phyloP scores from a whole-genome alignment of 257 asterid genomes.

The Jacaranda mimosifolia region DNA sequence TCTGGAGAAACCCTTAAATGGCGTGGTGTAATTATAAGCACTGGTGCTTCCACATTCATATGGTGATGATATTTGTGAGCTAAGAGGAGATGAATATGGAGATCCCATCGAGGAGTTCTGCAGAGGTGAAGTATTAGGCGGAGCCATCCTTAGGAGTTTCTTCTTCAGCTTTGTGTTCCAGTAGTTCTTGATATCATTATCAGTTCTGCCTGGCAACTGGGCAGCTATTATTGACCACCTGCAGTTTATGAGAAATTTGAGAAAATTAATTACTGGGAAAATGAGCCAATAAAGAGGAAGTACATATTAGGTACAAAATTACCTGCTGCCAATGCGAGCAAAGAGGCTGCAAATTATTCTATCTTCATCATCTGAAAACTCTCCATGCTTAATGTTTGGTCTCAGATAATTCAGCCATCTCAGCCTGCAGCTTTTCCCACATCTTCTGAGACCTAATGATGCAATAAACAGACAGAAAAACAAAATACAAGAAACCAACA shows the following conservation, averaged over 20 bases:
- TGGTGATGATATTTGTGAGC: not conserved
- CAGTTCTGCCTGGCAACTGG: conserved; percentile 85
- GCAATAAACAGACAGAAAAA: not conserved
- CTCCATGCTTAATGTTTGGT: conserved; percentile 87
- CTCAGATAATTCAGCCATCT: conserved; percentile 90
- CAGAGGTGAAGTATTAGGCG: conserved; percentile 18
- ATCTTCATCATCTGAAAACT: conserved; percentile 80
- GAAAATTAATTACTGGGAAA: no score
- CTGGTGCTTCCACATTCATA: no score
- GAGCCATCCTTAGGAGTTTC: conserved; percentile 47
- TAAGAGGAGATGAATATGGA: not conserved
- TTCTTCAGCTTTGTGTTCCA: conserved; percentile 96
- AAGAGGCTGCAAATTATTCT: conserved; percentile 72
- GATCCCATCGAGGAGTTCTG: conserved; percentile 26
- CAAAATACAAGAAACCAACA: not conserved
- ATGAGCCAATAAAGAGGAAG: no score
- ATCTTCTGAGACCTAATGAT: conserved; percentile 63
- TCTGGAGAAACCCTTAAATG: no score
- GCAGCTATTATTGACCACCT: conserved; percentile 79
- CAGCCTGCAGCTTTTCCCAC: conserved; percentile 89
- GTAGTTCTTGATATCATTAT: conserved; percentile 86
- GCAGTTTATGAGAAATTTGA: not conserved
- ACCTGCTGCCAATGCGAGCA: conserved; percentile 89
- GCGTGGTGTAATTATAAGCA: no score
- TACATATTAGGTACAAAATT: no score